Conservation (phyloP, 2,329 filamentous ascomycete genomes). For the Grosmannia clavigera region DNA sequence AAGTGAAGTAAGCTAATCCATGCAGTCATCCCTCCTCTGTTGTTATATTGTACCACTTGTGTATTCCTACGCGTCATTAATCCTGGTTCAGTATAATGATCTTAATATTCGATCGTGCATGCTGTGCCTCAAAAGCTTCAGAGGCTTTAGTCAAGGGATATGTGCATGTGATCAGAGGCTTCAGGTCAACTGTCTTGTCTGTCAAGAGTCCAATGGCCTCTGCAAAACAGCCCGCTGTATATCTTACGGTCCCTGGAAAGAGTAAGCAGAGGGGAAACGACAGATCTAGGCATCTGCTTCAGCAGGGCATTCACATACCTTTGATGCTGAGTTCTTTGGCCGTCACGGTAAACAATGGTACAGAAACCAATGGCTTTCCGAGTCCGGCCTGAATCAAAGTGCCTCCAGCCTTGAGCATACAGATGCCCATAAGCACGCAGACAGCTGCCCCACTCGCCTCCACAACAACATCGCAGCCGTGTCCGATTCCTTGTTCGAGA, state of each 20-base stretch:
- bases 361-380: slow-evolving; percentile 11
- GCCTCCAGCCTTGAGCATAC: slow-evolving; percentile 14
- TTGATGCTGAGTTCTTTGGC: slow-evolving; percentile 15
- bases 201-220: slow-evolving; percentile 15
- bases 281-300: not conserved
- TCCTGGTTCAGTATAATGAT: slow-evolving; percentile 16
- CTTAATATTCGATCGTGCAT: slow-evolving; percentile 14
- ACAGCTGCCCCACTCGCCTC: slow-evolving; percentile 16
- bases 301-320: slow-evolving; percentile 5
- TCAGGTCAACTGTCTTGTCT: slow-evolving; percentile 13
- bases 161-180: slow-evolving; percentile 15
- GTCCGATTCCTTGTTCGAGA: slow-evolving; percentile 8
- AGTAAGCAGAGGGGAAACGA: not conserved
- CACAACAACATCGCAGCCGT: slow-evolving; percentile 15
- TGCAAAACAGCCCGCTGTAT: slow-evolving; percentile 16
- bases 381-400: slow-evolving; percentile 15
- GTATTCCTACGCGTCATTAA: not conserved
- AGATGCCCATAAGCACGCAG: slow-evolving; percentile 15
- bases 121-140: slow-evolving; percentile 14
- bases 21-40: no score
- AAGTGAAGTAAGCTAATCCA: no score
- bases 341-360: slow-evolving; percentile 14
- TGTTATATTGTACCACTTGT: no score
- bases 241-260: slow-evolving; percentile 15
- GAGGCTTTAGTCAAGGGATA: slow-evolving; percentile 12